These are phyloP conservation scores for Sporothrix pallida DNA, from an alignment of 2,329 filamentous ascomycete genomes.

Conservation along the genomic window DNA sequence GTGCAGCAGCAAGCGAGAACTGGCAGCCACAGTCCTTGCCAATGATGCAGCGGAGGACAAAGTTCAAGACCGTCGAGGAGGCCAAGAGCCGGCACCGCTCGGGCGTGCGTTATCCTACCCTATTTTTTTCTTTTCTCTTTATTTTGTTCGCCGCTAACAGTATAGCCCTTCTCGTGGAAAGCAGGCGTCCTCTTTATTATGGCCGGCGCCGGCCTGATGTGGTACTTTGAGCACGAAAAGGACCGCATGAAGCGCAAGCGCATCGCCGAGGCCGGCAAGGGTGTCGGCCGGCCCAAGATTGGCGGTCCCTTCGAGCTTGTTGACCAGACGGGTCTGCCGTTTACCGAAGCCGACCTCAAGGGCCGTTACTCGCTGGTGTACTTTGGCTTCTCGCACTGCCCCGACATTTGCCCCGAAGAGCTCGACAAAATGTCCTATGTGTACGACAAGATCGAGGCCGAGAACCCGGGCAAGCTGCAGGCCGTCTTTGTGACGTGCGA, in stretches of 20 bases:
- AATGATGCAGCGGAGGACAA: constrained; percentile 48
- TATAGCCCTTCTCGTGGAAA: constrained; percentile 92
- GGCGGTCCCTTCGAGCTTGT: constrained; percentile 83
- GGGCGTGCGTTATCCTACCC: constrained; percentile 50
- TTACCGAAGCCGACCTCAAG: constrained; percentile 80
- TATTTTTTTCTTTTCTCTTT: neutral
- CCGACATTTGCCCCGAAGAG: constrained; percentile 98
- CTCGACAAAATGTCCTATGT: constrained; percentile 99
- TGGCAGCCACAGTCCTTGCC: constrained; percentile 39
- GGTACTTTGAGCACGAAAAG: constrained; percentile 96
- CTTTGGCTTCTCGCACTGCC: constrained; percentile 98
- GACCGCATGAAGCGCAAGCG: constrained; percentile 85
- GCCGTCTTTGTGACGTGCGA: constrained; percentile 97
- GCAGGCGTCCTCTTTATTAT: constrained; percentile 83
- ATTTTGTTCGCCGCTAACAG: neutral
- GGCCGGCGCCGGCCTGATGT: constrained; percentile 76
- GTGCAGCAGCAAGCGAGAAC: constrained; percentile 25
- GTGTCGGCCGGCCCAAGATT: constrained; percentile 89
- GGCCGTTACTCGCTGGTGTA: constrained; percentile 89
- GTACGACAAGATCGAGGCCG: constrained; percentile 72
- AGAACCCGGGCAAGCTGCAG: constrained; percentile 61
- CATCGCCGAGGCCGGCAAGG: constrained; percentile 90
- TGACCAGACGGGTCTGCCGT: constrained; percentile 79
- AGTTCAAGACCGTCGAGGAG: constrained; percentile 63
- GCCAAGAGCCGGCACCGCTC: constrained; percentile 63